A percentile compares a stretch with the other conserved stretches of the same genome.
These are phyloP conservation scores for Coelastrella sp. DNA, from an alignment of 139 green algal genomes.

Conservation along the genomic window DNA sequence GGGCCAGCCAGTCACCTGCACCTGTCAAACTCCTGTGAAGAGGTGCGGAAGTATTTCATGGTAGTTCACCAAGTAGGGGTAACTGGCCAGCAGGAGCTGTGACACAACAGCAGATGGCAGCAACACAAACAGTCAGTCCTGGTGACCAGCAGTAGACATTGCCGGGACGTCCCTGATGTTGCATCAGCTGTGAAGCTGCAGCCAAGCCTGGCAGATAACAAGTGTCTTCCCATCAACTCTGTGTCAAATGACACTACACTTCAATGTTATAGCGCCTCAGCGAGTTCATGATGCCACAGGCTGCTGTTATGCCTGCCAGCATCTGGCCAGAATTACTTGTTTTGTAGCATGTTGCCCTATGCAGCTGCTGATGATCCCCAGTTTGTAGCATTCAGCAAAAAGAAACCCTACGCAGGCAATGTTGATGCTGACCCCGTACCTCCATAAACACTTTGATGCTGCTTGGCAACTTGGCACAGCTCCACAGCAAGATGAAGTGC, in stretches of 20 bases:
- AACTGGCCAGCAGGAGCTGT: slow-evolving; percentile 27
- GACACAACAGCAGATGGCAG: background rate
- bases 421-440: background rate
- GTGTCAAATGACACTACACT: no score
- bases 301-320: background rate
- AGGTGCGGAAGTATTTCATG: background rate
- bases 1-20: no score
- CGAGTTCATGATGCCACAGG: no score
- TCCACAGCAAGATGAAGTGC: background rate
- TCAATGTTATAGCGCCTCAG: no score
- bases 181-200: no score
- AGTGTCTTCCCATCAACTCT: no score
- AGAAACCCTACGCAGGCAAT: background rate
- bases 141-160: background rate
- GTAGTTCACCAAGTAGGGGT: background rate
- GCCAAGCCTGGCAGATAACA: no score
- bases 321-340: no score
- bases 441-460: background rate
- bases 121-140: background rate
- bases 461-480: background rate
- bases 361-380: no score
- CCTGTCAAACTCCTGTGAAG: background rate
- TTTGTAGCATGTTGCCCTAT: no score
- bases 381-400: no score
- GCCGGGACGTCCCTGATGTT: no score